Evolutionary conservation across 2,329 filamentous ascomycete species (phyloP), one percentile per base, ranked within the genome.

Genomic region (Amylocarpus encephaloides): DNA sequence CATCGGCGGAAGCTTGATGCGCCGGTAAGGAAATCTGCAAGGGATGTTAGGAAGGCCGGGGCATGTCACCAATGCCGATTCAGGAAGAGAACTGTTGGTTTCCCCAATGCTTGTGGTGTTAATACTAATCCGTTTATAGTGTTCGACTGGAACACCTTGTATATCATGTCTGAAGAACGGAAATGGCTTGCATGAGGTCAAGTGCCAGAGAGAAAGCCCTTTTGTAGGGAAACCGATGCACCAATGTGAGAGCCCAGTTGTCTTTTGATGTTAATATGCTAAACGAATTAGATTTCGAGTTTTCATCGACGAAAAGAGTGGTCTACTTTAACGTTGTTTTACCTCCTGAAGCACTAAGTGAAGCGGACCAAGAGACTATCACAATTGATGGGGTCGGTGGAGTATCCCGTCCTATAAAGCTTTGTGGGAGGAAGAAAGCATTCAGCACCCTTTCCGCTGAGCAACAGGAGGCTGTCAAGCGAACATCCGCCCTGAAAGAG

Each of bases 1-100:
- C 54, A 54, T 26, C 35, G 58, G 19, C 44, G 50, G 35, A 60
- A 58, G 35, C 48, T 60, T 10, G 58, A 60, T 51, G 58, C 50
- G 32, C 53, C 58, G 18, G 58, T 60, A 6, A 54, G 57, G 16
- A 60, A 60, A 40, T 56, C 58, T 11, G 58, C 58, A 39, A 55
- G 53, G 35, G 58, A 59, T 36, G 61, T 63, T 10, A 52, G 61
- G 15, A 62, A 54, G 26, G 59, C 61, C 13, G 61, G 61, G 22
- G 61, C 61, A 46, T 63, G 61, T 38, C 57, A 62, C 49, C 60
- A 62, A 46, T 63, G 61, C 48, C 56, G 61, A 26, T 62, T 61
- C 41, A 52, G 60, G 32, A 63, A 62, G 47, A 49, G 60, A 50
- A 60, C 61, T 6, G 61, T 61, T 44, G 46, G 56, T 54, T 10